Evolutionary conservation across 805 yeast genomes (phyloP), one percentile per base, ranked within the genome.

Genomic region (Pichia occidentalis): DNA sequence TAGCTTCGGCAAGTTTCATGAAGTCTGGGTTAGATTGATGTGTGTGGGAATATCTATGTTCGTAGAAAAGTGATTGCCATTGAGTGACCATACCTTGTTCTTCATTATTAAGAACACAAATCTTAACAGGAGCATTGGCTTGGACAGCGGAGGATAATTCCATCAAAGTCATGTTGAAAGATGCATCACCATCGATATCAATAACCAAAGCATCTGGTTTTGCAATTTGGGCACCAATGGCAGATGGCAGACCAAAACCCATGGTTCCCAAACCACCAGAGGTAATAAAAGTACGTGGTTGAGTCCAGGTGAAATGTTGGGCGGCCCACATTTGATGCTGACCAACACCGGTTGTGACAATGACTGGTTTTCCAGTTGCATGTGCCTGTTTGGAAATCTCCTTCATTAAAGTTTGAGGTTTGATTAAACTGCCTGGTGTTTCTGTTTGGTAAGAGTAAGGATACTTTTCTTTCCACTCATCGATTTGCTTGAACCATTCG

Each of bases 311-410:
- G 77, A 84, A 88, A 64, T 87, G 88, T 68, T 92, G 98, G 21
- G 97, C 97, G 26, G 97, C 94, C 98, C 98, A 90, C 98, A 90
- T 90, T 70, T 90, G 98, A 73, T 90, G 98, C 71, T 92, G 98
- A 44, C 98, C 98, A 37, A 92, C 97, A 72, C 98, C 98, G 25
- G 98, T 92, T 37, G 97, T 83, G 52, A 90, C 81, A 52, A 88
- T 76, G 42, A 85, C 87, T 51, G 84, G 88, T 56, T 76, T 84
- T 47, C 69, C 70, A 39, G 73, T 71, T 38, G 67, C 73, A 34
- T 66, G 61, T 23, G 87, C 79, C 51, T 87, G 80, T 45, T 76
- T 72, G 3, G 92, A 76, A 40, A 92, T 72, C 63, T 85, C 90
- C 31, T 71, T 61, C 47, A 92, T 77, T 35, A 90, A 78, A 29